Evolutionary conservation across 2,329 filamentous ascomycete genomes (phyloP).

Genomic region (Incumbomyces lentus): DNA sequence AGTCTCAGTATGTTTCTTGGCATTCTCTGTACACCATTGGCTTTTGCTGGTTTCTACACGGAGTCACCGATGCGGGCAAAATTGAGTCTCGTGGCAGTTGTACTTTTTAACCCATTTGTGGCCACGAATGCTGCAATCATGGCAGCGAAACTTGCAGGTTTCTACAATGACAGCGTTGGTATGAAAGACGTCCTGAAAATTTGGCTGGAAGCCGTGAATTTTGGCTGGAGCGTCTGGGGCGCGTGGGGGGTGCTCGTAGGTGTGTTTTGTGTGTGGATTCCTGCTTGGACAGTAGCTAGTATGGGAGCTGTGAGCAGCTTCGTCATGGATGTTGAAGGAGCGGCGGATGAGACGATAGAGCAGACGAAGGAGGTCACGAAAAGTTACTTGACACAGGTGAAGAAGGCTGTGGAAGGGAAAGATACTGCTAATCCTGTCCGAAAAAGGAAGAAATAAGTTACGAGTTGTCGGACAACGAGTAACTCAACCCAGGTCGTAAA

Average conservation of each 20-base stretch:
- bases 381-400: neutral
- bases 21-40: constrained; percentile 64
- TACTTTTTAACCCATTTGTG: constrained; percentile 42
- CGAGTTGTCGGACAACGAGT: too few relatives aligned
- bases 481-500: too few relatives aligned
- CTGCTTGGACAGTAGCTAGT: constrained; percentile 64
- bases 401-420: neutral
- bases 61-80: constrained; percentile 11
- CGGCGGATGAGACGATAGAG: neutral
- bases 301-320: constrained; percentile 17
- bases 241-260: constrained; percentile 73
- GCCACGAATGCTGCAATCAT: constrained; percentile 47
- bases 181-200: constrained; percentile 33
- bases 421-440: neutral
- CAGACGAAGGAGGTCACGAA: neutral
- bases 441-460: constrained; percentile 3
- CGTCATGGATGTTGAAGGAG: constrained; percentile 1
- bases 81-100: neutral
- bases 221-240: constrained; percentile 82
- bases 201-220: constrained; percentile 62
- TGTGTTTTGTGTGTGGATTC: constrained; percentile 95
- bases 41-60: constrained; percentile 47
- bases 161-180: constrained; percentile 31
- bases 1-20: constrained; percentile 78
- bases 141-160: constrained; percentile 41